Evolutionary conservation across 1,284 basidiomycete species (phyloP).

Genomic region (Sphagnurus paluster): DNA sequence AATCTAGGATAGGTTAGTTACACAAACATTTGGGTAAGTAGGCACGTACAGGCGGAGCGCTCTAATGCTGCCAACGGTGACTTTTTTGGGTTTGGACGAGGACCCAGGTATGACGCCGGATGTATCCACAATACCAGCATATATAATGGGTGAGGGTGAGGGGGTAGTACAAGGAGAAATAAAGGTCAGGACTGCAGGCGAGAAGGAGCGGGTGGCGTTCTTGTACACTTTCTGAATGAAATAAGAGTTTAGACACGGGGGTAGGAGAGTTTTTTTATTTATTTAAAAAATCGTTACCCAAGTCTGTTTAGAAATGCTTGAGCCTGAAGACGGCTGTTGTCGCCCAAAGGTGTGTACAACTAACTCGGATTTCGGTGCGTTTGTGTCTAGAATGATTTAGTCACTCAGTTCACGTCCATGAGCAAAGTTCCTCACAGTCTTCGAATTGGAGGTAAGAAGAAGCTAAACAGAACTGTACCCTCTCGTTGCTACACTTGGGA

Average conservation of each 20-base stretch:
- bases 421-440: slow-evolving; percentile 48
- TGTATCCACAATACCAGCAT: slow-evolving; percentile 45
- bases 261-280: slow-evolving; percentile 8
- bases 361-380: slow-evolving; percentile 50
- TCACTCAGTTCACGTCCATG: slow-evolving; percentile 11
- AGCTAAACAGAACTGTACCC: slow-evolving; percentile 45
- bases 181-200: slow-evolving; percentile 41
- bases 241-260: slow-evolving; percentile 8
- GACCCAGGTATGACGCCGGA: slow-evolving; percentile 37
- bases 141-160: slow-evolving; percentile 26
- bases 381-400: slow-evolving; percentile 37
- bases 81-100: slow-evolving; percentile 37
- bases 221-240: slow-evolving; percentile 30
- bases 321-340: slow-evolving; percentile 18
- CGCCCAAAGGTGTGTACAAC: slow-evolving; percentile 39
- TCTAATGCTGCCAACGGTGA: slow-evolving; percentile 47
- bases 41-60: slow-evolving; percentile 54
- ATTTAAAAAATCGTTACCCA: slow-evolving; percentile 21
- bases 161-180: slow-evolving; percentile 30
- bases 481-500: slow-evolving; percentile 24
- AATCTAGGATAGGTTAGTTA: slow-evolving; percentile 23
- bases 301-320: slow-evolving; percentile 15
- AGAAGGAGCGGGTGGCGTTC: slow-evolving; percentile 41
- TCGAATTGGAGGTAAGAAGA: slow-evolving; percentile 58
- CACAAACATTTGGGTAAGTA: not conserved